Evolutionary conservation across 2,329 filamentous ascomycete species (phyloP), one percentile per base, ranked within the genome.

Genomic region (Fusarium odoratissimum): DNA sequence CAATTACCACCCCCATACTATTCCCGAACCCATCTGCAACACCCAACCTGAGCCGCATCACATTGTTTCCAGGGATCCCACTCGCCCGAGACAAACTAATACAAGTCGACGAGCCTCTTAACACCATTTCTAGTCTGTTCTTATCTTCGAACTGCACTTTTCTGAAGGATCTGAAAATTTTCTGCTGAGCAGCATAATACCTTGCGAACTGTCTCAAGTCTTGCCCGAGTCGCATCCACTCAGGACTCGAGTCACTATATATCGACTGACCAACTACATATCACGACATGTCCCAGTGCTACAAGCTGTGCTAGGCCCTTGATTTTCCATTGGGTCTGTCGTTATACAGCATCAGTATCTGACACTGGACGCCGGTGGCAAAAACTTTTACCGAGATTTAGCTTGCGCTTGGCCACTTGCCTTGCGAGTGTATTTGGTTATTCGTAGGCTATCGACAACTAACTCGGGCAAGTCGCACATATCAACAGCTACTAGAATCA

Each of bases 401-500:
- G 37, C 23, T 37, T 41, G 21, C 46, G 33, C n/a, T 30, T 25
- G 23, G 30, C 21, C 23, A 38, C 68, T 49, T 69, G 51, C 51
- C 33, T 33, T 60, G 44, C 17, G 33, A 57, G 64, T 67, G 17
- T 45, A 23, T 44, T n/a, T 44, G 38, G 46, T 28, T 48, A n/a
- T 45, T 31, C 21, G 21, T 45, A 28, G 59, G 46, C 46, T 48
- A 31, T 42, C 33, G 35, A 54, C 51, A 41, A 28, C 40, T 46
- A 42, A 38, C 31, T 55, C 28, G 21, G 54, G 41, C 54, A 45
- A 35, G 45, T 44, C 48, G 33, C 21, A 69, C 23, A 21, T 41
- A 48, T 23, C 38, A 52, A 28, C 31, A 72, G 54, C 19, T 44
- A 19, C 45, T 48, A 56, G 19, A 30, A 67, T 28, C 68, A 86